These are phyloP conservation scores for Hypoxylon sp. DNA, from an alignment of 2,329 filamentous ascomycete genomes.

Conservation along the genomic window DNA sequence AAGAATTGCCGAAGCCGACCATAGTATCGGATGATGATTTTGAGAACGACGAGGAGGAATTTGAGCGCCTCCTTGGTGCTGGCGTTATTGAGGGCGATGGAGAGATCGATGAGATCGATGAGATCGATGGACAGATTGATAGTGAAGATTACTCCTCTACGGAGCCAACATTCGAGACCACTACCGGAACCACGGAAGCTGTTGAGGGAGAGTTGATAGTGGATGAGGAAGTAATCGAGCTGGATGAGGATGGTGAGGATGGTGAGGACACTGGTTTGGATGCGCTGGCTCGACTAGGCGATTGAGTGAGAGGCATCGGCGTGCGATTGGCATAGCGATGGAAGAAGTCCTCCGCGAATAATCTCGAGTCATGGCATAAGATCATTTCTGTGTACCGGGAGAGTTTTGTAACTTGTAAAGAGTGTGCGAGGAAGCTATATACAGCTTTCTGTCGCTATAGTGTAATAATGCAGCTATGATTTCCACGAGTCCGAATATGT, in stretches of 20 bases:
- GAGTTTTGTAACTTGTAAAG: neutral
- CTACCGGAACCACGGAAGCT: conserved; percentile 56
- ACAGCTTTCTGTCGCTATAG: neutral
- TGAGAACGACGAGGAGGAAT: conserved; percentile 39
- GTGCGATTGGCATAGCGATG: neutral
- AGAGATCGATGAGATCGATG: conserved; percentile 5
- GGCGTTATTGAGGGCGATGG: conserved; percentile 28
- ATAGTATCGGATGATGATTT: conserved; percentile 16
- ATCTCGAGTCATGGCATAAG: neutral
- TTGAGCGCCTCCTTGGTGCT: conserved; percentile 37
- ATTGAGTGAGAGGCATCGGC: neutral
- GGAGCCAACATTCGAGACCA: neutral
- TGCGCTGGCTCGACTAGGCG: conserved; percentile 30
- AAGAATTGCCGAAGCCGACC: conserved; percentile 37
- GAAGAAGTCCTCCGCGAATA: neutral
- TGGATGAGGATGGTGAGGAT: conserved; percentile 31
- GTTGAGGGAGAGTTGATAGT: conserved; percentile 57
- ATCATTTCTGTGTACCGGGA: neutral
- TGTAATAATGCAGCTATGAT: neutral
- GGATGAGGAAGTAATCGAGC: conserved; percentile 59
- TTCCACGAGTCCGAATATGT: neutral
- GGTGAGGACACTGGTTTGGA: conserved; percentile 55
- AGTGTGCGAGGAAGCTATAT: neutral
- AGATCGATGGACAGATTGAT: conserved; percentile 1
- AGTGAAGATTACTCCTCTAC: neutral